Conservation (phyloP, 2,329 filamentous ascomycete species). For the Botrytis galanthina region DNA sequence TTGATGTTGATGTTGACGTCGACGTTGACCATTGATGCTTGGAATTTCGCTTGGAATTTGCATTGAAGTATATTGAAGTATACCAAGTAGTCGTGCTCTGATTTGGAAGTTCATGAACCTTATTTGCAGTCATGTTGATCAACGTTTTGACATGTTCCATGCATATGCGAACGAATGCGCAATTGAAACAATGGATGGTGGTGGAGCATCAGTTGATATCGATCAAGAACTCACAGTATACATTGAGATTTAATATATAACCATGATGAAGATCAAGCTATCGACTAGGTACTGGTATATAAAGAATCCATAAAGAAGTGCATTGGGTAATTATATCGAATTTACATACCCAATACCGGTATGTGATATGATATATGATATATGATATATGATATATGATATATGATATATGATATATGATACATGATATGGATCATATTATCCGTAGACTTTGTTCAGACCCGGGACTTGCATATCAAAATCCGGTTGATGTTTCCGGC, state of each 20-base stretch:
- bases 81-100: neutral
- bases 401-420: no score
- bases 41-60: neutral
- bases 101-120: neutral
- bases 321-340: neutral
- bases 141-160: neutral
- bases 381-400: no score
- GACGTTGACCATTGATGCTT: neutral
- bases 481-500: neutral
- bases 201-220: neutral
- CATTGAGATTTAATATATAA: neutral
- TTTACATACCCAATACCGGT: neutral
- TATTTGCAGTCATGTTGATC: neutral
- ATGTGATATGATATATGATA: neutral
- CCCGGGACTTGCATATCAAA: no score
- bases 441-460: no score
- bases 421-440: neutral
- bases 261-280: slow-evolving; percentile 5
- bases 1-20: neutral
- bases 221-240: neutral
- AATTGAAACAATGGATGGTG: neutral
- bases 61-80: no score
- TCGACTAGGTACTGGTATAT: neutral
- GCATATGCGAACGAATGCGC: neutral
- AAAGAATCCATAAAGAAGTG: neutral